phyloP scores from a whole-genome alignment of 148 eudicot genomes.

The Pharnaceum exiguum region DNA sequence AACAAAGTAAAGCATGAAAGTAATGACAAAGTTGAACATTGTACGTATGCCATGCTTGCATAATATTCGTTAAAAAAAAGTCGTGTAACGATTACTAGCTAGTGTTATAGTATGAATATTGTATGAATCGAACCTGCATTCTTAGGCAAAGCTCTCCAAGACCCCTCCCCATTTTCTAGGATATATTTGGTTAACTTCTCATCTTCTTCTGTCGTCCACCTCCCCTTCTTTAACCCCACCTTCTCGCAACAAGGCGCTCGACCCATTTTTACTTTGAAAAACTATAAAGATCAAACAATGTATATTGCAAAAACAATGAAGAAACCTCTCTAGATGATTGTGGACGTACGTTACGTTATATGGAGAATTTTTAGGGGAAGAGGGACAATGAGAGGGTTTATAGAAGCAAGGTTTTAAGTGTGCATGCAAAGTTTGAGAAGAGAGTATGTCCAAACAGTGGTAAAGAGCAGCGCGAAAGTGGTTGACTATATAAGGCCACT shows the following conservation, averaged over 20 bases:
- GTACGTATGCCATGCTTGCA: not conserved
- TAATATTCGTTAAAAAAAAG: not conserved
- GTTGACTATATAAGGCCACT: too few relatives aligned
- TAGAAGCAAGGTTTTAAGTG: not conserved
- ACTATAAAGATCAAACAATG: not conserved
- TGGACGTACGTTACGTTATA: too few relatives aligned
- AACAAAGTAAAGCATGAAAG: too few relatives aligned
- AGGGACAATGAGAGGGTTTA: not conserved
- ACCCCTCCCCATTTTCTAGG: constrained; percentile 68
- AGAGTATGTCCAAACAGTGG: too few relatives aligned
- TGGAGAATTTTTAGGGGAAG: too few relatives aligned
- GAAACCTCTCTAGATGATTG: not conserved
- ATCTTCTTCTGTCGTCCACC: constrained; percentile 87
- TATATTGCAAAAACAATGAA: not conserved
- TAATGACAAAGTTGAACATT: too few relatives aligned
- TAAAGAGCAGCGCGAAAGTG: too few relatives aligned
- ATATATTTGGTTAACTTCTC: constrained; percentile 52
- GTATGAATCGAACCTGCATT: constrained; percentile 59
- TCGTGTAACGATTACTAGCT: not conserved
- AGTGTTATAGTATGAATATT: not conserved
- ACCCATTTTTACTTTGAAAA: constrained; percentile 36
- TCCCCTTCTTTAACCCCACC: constrained; percentile 65
- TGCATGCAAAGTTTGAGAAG: too few relatives aligned
- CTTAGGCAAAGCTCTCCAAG: constrained; percentile 86
- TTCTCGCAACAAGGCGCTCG: constrained; percentile 91